These are phyloP conservation scores for Cyberlindnera maritima DNA, from an alignment of 805 yeast species.

Conservation along the genomic window DNA sequence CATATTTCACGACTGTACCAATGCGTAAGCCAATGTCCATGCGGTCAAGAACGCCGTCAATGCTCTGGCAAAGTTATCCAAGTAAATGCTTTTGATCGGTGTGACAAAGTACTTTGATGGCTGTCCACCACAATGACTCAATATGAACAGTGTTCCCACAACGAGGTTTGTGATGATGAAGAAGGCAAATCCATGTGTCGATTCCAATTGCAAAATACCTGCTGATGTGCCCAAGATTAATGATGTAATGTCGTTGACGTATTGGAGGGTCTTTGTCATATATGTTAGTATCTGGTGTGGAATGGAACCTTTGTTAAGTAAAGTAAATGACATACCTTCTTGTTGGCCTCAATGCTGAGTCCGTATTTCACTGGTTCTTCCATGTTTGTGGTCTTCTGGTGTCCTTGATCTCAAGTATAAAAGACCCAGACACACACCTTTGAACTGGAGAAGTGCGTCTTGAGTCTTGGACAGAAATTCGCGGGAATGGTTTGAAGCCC, in stretches of 20 bases:
- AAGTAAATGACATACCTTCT: conserved; percentile 9
- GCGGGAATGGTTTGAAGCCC: too few relatives aligned
- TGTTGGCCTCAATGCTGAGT: conserved; percentile 16
- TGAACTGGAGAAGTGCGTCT: too few relatives aligned
- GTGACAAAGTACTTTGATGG: conserved; percentile 16
- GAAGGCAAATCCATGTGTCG: conserved; percentile 22
- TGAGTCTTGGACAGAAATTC: too few relatives aligned
- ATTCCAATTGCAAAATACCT: conserved; percentile 26
- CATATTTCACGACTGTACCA: conserved; percentile 21
- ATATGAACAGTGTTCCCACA: conserved; percentile 10
- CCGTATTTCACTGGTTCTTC: conserved; percentile 25
- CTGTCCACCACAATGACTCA: conserved; percentile 3
- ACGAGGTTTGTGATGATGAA: conserved; percentile 11
- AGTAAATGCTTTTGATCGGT: conserved; percentile 15
- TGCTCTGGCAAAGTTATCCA: conserved; percentile 18
- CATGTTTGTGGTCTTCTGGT: conserved; percentile 11
- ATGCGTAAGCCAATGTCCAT: conserved; percentile 26
- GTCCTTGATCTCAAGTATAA: too few relatives aligned
- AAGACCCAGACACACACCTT: not conserved
- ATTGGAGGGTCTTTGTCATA: conserved; percentile 18
- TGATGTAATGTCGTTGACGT: conserved; percentile 26
- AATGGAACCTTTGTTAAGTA: too few relatives aligned
- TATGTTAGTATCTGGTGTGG: not conserved
- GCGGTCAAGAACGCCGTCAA: conserved; percentile 29
- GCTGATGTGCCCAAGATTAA: conserved; percentile 23